Evolutionary conservation across 2,329 filamentous ascomycete genomes (phyloP).

Genomic region (Venturia pyrina): DNA sequence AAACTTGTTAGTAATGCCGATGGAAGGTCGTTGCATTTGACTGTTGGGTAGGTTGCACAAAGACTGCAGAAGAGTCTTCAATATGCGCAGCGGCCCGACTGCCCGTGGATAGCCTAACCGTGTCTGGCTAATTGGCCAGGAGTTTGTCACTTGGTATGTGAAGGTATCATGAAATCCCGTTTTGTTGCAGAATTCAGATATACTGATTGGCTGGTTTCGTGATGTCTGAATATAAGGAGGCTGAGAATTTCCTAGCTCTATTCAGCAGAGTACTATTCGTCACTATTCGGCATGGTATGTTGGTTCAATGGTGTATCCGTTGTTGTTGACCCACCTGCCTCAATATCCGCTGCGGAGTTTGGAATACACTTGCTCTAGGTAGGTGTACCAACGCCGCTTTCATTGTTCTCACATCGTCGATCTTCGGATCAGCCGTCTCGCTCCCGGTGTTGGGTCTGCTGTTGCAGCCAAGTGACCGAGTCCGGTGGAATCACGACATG

Average conservation of each 20-base stretch:
- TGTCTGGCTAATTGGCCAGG: too few species aligned
- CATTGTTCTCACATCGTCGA: background rate
- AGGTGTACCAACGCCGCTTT: background rate
- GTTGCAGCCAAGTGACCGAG: background rate
- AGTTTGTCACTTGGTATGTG: background rate
- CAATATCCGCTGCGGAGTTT: background rate
- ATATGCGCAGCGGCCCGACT: background rate
- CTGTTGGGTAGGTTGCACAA: background rate
- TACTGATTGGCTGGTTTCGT: background rate
- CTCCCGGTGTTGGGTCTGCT: background rate
- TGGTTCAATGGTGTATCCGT: background rate
- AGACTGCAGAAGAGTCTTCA: background rate
- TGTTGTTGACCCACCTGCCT: background rate
- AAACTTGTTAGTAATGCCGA: background rate
- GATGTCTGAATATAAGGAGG: background rate
- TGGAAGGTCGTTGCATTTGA: background rate
- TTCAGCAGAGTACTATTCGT: background rate
- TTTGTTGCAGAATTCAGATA: background rate
- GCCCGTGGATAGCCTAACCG: background rate
- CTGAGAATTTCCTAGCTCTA: background rate
- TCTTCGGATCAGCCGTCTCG: background rate
- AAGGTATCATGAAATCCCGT: background rate
- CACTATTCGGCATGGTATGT: background rate
- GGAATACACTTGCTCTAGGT: background rate
- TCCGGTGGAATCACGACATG: background rate